Evolutionary conservation across 75 land plant species (phyloP), one percentile per base, ranked within the genome.

Genomic region (Larix kaempferi): DNA sequence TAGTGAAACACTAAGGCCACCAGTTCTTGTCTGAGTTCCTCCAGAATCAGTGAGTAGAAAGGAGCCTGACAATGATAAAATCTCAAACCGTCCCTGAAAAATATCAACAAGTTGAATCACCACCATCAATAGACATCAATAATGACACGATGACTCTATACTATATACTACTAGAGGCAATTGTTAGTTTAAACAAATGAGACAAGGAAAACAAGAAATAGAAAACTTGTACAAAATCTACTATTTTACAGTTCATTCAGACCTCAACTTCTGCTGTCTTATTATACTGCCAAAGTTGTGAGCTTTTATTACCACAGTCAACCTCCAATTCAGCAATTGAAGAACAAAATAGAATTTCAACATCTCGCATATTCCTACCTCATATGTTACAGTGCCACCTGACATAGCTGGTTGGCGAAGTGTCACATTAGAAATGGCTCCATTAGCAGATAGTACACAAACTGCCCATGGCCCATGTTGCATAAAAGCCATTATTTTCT

Each of bases 81-180:
- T 96, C 71, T 96, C 98, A 82, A 87, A 96, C 41, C 98, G 83
- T 8, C 99, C 99, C 99, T 96, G 86, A 74, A 88, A 17, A 81
- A 75, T 49, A 41, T 41, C 5, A 19, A 69, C 25, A 69, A 69
- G 49, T 69, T n/a, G 22, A 69, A 69, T 41, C 52, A 65, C 39
- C 6, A 2, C 14, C 19, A 3, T 33, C 16, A 65, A 65, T 65
- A 65, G 19, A 33, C 41, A 33, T 65, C 3, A 17, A 65, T 6
- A 65, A 35, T 65, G 69, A 35, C 8, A 65, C 21, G 41, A 35
- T 19, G 35, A 65, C n/a, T 33, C 37, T 15, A 5, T 33, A 16
- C n/a, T 37, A 17, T 15, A 5, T 33, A 16, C n/a, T 37, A 17
- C 33, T 25, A 8, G 69, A 35, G n/a, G 41, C 17, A 29, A 13